phyloP scores from a whole-genome alignment of 495 filamentous ascomycete genomes.

The Aspergillus panamensis region DNA sequence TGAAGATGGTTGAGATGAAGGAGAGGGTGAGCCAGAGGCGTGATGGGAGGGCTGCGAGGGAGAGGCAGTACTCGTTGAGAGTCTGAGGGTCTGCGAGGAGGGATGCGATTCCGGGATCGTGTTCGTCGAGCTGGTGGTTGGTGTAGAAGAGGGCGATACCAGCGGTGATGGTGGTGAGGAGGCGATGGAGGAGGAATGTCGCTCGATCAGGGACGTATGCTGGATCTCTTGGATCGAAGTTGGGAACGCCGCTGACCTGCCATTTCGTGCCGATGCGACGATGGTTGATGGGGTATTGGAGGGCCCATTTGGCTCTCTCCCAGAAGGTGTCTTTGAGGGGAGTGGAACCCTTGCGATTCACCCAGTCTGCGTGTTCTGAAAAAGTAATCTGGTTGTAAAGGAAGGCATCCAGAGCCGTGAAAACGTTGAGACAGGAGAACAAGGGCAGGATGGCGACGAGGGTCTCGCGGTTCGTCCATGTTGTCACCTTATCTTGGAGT shows the following conservation, averaged over 20 bases:
- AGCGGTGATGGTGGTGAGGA: neutral
- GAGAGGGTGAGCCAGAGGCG: neutral
- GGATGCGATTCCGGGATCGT: neutral
- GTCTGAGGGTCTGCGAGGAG: neutral
- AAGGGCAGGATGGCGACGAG: neutral
- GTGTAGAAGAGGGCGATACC: neutral
- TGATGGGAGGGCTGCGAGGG: neutral
- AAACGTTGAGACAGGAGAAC: slow-evolving; percentile 1
- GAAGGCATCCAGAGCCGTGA: neutral
- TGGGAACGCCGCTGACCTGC: neutral
- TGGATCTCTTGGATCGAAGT: neutral
- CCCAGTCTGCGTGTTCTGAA: neutral
- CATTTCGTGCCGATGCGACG: slow-evolving; percentile 8
- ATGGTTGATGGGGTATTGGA: neutral
- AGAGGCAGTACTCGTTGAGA: neutral
- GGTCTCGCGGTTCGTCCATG: neutral
- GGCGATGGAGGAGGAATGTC: neutral
- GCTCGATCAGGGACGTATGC: neutral
- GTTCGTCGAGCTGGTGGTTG: too few relatives aligned
- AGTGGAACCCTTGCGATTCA: neutral
- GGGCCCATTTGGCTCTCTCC: neutral
- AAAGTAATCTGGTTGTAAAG: neutral
- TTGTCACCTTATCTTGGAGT: neutral
- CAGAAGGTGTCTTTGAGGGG: neutral
- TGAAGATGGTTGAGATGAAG: neutral